These are phyloP conservation scores for Penicillium sp. DNA, from an alignment of 2,329 filamentous ascomycete species.

Conservation along the genomic window DNA sequence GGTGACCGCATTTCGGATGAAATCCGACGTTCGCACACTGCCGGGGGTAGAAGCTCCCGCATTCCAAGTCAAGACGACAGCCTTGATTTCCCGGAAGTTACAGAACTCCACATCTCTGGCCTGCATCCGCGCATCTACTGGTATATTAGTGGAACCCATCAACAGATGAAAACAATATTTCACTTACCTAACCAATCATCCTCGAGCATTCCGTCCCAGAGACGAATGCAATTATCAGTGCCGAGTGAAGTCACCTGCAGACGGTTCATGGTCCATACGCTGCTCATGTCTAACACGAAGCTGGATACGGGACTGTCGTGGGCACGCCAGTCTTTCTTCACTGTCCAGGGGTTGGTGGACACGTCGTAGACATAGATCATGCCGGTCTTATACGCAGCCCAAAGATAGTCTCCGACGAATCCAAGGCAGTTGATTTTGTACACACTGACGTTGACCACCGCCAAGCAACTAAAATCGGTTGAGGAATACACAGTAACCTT, in stretches of 20 bases:
- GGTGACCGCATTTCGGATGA: slow-evolving; percentile 76
- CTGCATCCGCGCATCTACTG: slow-evolving; percentile 76
- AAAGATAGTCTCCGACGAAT: slow-evolving; percentile 77
- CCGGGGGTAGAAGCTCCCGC: slow-evolving; percentile 92
- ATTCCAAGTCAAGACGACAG: slow-evolving; percentile 91
- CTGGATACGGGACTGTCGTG: slow-evolving; percentile 79
- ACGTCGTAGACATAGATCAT: slow-evolving; percentile 93
- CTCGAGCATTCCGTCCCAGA: slow-evolving; percentile 91
- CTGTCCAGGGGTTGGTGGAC: slow-evolving; percentile 74
- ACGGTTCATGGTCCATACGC: slow-evolving; percentile 79
- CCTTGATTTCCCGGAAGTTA: slow-evolving; percentile 75
- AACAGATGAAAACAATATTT: not conserved
- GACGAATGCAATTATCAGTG: slow-evolving; percentile 75
- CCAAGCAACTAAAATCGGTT: slow-evolving; percentile 72
- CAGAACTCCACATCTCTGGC: slow-evolving; percentile 78
- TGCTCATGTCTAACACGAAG: slow-evolving; percentile 74
- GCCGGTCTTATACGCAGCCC: slow-evolving; percentile 93
- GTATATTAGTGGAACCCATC: slow-evolving; percentile 16
- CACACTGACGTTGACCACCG: slow-evolving; percentile 78
- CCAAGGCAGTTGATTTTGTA: slow-evolving; percentile 92
- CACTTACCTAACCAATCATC: slow-evolving; percentile 80
- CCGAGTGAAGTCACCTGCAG: slow-evolving; percentile 84
- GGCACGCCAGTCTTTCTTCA: slow-evolving; percentile 93
- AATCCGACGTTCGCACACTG: slow-evolving; percentile 72
- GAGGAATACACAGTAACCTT: slow-evolving; percentile 92